Conservation (phyloP, 1,284 basidiomycete species). For the Hemileia vastatrix region DNA sequence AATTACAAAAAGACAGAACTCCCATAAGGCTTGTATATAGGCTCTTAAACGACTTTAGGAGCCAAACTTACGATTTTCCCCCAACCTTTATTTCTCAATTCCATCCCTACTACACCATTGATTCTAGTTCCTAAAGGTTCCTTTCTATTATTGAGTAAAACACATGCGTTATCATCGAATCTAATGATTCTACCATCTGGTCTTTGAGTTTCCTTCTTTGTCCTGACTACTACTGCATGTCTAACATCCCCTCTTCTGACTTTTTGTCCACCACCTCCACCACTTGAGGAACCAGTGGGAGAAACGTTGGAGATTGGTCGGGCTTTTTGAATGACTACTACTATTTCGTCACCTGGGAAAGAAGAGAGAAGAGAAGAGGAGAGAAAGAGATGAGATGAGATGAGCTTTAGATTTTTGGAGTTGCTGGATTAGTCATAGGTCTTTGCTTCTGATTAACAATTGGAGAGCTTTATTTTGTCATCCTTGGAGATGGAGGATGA, state of each 20-base stretch:
- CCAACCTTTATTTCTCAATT: constrained; percentile 84
- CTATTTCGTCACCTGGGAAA: constrained; percentile 92
- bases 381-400: no score
- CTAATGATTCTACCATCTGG: constrained; percentile 74
- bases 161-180: constrained; percentile 96
- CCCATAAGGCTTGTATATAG: no score
- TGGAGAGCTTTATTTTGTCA: no score
- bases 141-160: constrained; percentile 87
- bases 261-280: constrained; percentile 47
- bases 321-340: constrained; percentile 87
- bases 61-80: constrained; percentile 85
- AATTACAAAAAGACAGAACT: no score
- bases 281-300: constrained; percentile 50
- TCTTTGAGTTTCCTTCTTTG: constrained; percentile 65
- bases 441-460: no score
- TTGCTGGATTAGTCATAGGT: no score
- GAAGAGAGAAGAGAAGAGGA: no score
- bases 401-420: no score
- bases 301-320: constrained; percentile 69
- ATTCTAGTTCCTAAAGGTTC: constrained; percentile 94
- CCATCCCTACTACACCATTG: constrained; percentile 80
- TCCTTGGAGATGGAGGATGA: no score
- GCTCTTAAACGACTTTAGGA: no score
- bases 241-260: constrained; percentile 85
- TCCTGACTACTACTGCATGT: constrained; percentile 86